Evolutionary conservation across 768 basidiomycete species (phyloP).

Genomic region (Lentinula sp.): DNA sequence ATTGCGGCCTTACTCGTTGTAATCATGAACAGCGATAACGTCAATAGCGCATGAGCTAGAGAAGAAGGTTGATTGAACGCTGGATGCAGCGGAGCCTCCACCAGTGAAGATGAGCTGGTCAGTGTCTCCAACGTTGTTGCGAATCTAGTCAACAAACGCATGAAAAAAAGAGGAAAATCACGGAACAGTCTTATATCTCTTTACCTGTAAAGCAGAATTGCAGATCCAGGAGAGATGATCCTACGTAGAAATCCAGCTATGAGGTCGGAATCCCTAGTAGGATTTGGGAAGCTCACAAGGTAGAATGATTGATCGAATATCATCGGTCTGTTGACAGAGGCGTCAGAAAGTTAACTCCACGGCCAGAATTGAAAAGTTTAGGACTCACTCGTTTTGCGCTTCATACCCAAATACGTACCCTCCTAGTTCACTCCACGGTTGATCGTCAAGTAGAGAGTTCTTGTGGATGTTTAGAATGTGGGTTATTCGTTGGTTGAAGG

Average conservation of each 20-base stretch:
- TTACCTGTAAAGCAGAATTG: constrained; percentile 16
- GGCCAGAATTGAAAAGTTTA: not conserved
- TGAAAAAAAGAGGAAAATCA: not conserved
- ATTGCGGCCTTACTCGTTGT: constrained; percentile 17
- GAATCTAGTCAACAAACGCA: constrained; percentile 10
- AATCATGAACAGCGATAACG: constrained; percentile 31
- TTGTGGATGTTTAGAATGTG: constrained; percentile 30
- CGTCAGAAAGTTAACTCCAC: not conserved
- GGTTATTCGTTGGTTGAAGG: constrained; percentile 28
- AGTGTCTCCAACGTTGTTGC: constrained; percentile 17
- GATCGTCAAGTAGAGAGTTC: constrained; percentile 24
- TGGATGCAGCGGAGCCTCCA: constrained; percentile 18
- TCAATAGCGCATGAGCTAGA: constrained; percentile 21
- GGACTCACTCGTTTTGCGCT: constrained; percentile 26
- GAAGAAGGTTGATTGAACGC: constrained; percentile 18
- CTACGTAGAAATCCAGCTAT: not conserved
- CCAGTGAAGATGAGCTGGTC: constrained; percentile 21
- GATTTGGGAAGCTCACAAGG: not conserved
- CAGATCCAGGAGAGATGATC: constrained; percentile 16
- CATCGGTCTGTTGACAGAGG: constrained; percentile 13
- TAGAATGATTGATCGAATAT: constrained; percentile 20
- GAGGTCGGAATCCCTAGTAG: not conserved
- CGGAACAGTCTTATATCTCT: no score
- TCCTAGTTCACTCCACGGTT: constrained; percentile 30
- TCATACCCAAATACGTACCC: constrained; percentile 32